Base-by-base conservation (phyloP, 2,329 filamentous ascomycete genomes). In the Colletotrichum filicis region DNA sequence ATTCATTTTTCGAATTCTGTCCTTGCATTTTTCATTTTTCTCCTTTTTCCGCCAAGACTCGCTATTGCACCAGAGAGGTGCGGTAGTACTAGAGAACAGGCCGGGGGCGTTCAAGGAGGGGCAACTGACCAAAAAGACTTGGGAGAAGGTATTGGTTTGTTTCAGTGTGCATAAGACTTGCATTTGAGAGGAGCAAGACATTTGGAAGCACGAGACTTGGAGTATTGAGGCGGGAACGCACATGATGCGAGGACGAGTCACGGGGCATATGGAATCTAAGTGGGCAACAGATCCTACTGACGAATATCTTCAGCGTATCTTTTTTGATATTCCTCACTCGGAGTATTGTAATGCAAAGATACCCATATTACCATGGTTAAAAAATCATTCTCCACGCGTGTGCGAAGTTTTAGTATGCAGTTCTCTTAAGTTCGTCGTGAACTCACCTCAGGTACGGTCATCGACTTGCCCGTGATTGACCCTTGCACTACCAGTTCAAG, bases 71-170 rank as follows among this genome's bases (percentile, higher is more conserved):
- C 42, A 59, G 22, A 56, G 22, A 52, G 53, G n/a, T 52, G 19
- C 32, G 12, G n/a, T 11, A 30, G 35, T 53, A 58, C 53, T 66
- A 65, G 42, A 63, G n/a, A 42, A 63, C 4, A 19, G 26, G 53
- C 52, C 66, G 53, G 65, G 35, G 70, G 70, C 70, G 70, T 73
- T 73, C 30, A 55, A 56, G 24, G 59, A 42, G 42, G 53, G 58
- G 22, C 12, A 37, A 55, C 4, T 61, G 70, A 46, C 37, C 26
- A 56, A 73, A 72, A 70, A 73, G 60, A 65, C 60, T 56, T n/a
- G 30, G 57, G 60, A 30, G 57, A 56, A 42, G 4, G 70, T 35
- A 49, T 55, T 53, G 66, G 55, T 26, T 70, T 56, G 53, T 56
- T 52, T 70, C n/a, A 61, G 28, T 59, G 59, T 22, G n/a, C 46